Evolutionary conservation across 768 basidiomycete genomes (phyloP).

Genomic region (Trametes elegans): DNA sequence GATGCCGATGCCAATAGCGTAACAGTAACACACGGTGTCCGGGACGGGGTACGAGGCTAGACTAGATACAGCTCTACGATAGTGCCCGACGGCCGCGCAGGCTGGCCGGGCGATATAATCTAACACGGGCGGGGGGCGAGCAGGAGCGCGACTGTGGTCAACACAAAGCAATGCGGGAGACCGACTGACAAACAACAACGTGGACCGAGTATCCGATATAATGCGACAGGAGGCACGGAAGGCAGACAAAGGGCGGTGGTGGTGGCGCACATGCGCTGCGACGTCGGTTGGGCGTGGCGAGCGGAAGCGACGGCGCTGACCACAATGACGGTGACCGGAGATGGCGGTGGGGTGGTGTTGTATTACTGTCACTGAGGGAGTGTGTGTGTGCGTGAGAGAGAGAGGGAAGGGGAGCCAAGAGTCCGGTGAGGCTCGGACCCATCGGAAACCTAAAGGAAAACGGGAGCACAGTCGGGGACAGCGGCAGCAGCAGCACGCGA

Average conservation of each 20-base stretch:
- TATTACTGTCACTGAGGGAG: no score
- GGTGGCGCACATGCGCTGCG: no score
- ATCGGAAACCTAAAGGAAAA: constrained; percentile 1
- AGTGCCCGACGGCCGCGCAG: no score
- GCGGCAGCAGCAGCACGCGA: background rate
- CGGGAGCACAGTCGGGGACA: no score
- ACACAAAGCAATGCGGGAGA: background rate
- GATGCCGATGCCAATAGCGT: no score
- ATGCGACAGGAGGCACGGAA: background rate
- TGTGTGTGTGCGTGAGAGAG: constrained; percentile 17
- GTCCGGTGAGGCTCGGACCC: constrained; percentile 15
- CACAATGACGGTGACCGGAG: no score
- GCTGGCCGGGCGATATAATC: constrained; percentile 2
- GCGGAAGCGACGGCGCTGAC: no score
- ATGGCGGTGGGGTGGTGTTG: constrained; percentile 6
- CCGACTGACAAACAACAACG: background rate
- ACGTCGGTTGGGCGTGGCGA: no score
- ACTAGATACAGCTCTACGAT: no score
- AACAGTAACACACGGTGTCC: no score
- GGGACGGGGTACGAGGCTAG: no score
- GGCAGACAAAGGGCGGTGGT: background rate
- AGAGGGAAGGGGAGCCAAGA: constrained; percentile 15
- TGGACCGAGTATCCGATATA: background rate
- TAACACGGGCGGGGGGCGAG: no score
- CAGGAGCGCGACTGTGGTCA: background rate